These are phyloP conservation scores for Trichosporon sp. DNA, from an alignment of 1,284 basidiomycete species.

Conservation along the genomic window DNA sequence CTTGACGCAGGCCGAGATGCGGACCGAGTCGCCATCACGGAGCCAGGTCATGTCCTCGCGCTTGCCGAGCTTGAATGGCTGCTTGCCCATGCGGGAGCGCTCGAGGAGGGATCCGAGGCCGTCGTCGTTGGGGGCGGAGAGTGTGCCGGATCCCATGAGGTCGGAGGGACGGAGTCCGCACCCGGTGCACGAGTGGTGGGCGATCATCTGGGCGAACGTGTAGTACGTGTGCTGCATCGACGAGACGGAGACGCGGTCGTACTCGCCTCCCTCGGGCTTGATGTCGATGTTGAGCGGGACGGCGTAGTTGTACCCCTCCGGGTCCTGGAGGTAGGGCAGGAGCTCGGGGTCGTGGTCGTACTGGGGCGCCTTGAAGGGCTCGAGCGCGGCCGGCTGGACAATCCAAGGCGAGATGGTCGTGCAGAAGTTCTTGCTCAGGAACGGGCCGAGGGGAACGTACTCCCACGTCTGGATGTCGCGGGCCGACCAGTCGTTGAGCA, in stretches of 20 bases:
- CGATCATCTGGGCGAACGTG: slow-evolving; percentile 25
- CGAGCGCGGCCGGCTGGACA: slow-evolving; percentile 21
- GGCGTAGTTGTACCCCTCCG: slow-evolving; percentile 12
- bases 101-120: slow-evolving; percentile 25
- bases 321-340: slow-evolving; percentile 22
- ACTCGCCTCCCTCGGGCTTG: slow-evolving; percentile 9
- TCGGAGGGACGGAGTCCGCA: slow-evolving; percentile 25
- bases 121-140: slow-evolving; percentile 19
- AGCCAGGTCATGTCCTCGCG: slow-evolving; percentile 21
- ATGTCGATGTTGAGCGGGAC: slow-evolving; percentile 16
- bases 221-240: slow-evolving; percentile 18
- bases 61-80: slow-evolving; percentile 15
- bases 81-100: slow-evolving; percentile 11
- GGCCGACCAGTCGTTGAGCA: slow-evolving; percentile 31
- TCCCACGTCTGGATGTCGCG: slow-evolving; percentile 28
- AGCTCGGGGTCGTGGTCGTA: slow-evolving; percentile 17
- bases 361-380: slow-evolving; percentile 22
- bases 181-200: slow-evolving; percentile 29
- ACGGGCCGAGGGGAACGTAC: slow-evolving; percentile 23
- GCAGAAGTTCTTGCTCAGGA: slow-evolving; percentile 29
- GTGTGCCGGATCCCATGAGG: slow-evolving; percentile 29
- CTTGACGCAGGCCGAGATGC: slow-evolving; percentile 9
- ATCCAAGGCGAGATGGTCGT: slow-evolving; percentile 30
- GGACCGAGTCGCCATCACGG: slow-evolving; percentile 19
- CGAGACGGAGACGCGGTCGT: slow-evolving; percentile 7